Conservation (phyloP, 2,329 filamentous ascomycete species). For the Aspergillus intermedius region DNA sequence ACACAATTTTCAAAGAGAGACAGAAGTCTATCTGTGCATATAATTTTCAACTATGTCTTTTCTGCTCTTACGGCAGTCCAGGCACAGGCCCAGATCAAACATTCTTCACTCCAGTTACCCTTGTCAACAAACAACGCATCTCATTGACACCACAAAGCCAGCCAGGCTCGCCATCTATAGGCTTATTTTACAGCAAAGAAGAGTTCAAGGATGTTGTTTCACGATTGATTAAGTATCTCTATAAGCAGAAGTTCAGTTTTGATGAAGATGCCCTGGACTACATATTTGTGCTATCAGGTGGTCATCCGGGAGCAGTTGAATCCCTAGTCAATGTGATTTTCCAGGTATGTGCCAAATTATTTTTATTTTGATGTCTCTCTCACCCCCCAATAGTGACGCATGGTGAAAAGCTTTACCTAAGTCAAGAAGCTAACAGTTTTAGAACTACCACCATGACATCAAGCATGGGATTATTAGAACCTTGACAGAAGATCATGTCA, state of each 20-base stretch:
- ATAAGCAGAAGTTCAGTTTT: background rate
- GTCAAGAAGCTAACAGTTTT: background rate
- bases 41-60: no score
- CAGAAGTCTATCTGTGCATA: no score
- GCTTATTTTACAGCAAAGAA: background rate
- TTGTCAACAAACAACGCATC: background rate
- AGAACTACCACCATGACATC: background rate
- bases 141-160: background rate
- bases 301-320: background rate
- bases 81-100: background rate
- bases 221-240: background rate
- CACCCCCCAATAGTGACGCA: background rate
- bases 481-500: background rate
- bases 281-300: background rate
- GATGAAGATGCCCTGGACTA: background rate
- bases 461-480: background rate
- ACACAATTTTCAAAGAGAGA: no score
- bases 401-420: background rate
- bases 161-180: background rate
- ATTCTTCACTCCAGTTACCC: background rate
- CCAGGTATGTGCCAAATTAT: background rate
- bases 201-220: background rate
- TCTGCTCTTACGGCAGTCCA: background rate
- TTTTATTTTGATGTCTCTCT: background rate
- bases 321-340: background rate